Evolutionary conservation across 805 yeast genomes (phyloP), one percentile per base, ranked within the genome.

Genomic region (Starmerella sp.): DNA sequence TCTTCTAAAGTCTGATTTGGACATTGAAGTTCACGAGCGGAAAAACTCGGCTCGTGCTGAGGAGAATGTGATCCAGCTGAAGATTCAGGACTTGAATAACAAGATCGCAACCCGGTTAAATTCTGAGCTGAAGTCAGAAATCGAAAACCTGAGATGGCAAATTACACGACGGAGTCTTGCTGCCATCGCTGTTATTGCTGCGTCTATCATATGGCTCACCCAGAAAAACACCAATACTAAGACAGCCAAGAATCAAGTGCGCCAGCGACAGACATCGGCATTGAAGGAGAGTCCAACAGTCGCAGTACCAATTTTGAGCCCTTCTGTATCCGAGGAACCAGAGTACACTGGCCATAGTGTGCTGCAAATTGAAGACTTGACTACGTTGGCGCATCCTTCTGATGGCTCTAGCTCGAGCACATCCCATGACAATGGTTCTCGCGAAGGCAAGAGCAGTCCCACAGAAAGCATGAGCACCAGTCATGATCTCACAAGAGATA

Each of bases 141-240:
- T 88, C 55, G 98, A 91, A 69, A 80, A 83, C 56, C 75, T 91
- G 57, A 76, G 97, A 63, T 91, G 98, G 98, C 88, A 87, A 65
- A 80, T 91, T 46, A 89, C 96, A 1, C 75, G 96, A 54, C 79
- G 93, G 67, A 97, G 97, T 9, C 72, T 93, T 36, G 74, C 86
- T 45, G 86, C 93, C 1, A 82, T 89, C 36, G 69, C 85, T 28
- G 73, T 82, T 1, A 75, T 84, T 58, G 86, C 86, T 1, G 77
- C 80, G 54, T 74, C 80, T 28, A 74, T 82, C 5, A 75, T 86
- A 28, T 59, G 60, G 60, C 43, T 68, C 77, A 81, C 60, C 79
- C 55, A 58, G 34, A 55, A 58, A 52, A 61, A 58, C 37, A 61
- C 75, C 69, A 62, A 72, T 32, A 54, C 56, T 65, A 53, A 67